These are phyloP conservation scores for Claviceps purpurea DNA, from an alignment of 2,329 filamentous ascomycete genomes.

Conservation along the genomic window DNA sequence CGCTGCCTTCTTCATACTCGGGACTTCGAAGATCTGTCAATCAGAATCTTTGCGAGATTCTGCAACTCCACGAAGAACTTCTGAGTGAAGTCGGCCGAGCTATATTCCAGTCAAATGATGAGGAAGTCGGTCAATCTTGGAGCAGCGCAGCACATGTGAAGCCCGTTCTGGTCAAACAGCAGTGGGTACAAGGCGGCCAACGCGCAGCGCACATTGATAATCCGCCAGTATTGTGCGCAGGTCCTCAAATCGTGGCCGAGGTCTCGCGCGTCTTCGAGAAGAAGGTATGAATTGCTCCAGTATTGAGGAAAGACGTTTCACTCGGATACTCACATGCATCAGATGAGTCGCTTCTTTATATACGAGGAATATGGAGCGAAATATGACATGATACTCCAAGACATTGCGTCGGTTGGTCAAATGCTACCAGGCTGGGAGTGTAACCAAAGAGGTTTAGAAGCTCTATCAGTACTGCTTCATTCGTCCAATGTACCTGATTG, in stretches of 20 bases:
- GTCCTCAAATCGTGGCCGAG: constrained; percentile 45
- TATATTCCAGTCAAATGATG: constrained; percentile 56
- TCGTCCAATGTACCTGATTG: constrained; percentile 52
- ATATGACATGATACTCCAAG: constrained; percentile 73
- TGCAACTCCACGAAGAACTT: constrained; percentile 72
- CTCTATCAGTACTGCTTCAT: constrained; percentile 60
- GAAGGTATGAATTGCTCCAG: constrained; percentile 30
- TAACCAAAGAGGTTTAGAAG: constrained; percentile 77
- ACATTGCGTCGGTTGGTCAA: constrained; percentile 56
- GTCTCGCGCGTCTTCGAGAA: constrained; percentile 47
- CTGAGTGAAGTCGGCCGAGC: constrained; percentile 58
- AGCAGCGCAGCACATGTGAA: constrained; percentile 30
- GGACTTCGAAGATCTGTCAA: constrained; percentile 61
- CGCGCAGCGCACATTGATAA: constrained; percentile 18
- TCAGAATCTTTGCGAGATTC: constrained; percentile 63
- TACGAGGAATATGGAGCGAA: constrained; percentile 91
- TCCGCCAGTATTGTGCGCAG: constrained; percentile 30
- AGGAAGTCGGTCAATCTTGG: constrained; percentile 31
- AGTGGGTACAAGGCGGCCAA: neutral
- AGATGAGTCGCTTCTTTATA: constrained; percentile 65
- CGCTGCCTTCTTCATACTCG: constrained; percentile 50
- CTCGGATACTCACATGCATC: constrained; percentile 2
- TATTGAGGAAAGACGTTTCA: neutral
- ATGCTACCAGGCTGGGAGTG: constrained; percentile 60
- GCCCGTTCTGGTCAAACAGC: neutral